phyloP scores from a whole-genome alignment of 2,329 filamentous ascomycete species.

The Phialophora macrospora region DNA sequence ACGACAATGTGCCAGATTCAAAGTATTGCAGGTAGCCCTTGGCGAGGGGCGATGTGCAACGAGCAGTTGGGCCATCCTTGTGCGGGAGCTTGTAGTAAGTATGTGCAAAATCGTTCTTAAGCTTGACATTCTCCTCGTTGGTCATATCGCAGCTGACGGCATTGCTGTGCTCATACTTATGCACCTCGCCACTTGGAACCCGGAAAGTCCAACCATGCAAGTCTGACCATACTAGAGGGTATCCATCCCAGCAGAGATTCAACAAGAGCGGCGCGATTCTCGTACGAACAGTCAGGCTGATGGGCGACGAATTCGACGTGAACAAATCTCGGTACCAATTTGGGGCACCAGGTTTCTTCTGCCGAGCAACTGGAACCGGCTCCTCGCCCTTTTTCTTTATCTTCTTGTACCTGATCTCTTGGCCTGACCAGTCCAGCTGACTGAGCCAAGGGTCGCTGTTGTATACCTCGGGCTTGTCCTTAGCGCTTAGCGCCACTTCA shows the following conservation, averaged over 20 bases:
- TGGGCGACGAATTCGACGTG: constrained; percentile 66
- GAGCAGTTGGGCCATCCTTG: constrained; percentile 85
- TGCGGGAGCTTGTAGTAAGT: constrained; percentile 93
- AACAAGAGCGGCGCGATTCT: constrained; percentile 84
- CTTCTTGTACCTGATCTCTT: constrained; percentile 89
- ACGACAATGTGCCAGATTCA: constrained; percentile 83
- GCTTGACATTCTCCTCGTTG: constrained; percentile 69
- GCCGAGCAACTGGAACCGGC: constrained; percentile 74
- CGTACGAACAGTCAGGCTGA: constrained; percentile 82
- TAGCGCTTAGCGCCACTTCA: constrained; percentile 76
- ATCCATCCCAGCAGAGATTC: constrained; percentile 82
- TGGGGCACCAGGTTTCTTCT: constrained; percentile 94
- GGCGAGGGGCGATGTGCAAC: constrained; percentile 85
- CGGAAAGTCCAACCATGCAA: constrained; percentile 91
- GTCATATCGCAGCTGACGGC: constrained; percentile 76
- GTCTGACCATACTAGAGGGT: constrained; percentile 91
- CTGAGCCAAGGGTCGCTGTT: constrained; percentile 84
- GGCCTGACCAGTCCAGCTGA: constrained; percentile 94
- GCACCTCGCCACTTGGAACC: constrained; percentile 66
- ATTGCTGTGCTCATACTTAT: constrained; percentile 71
- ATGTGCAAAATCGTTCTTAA: constrained; percentile 69
- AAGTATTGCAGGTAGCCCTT: constrained; percentile 92
- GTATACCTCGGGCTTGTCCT: constrained; percentile 71
- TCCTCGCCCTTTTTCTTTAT: constrained; percentile 85
- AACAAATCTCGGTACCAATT: constrained; percentile 96